A percentile compares a stretch with the other conserved stretches of the same genome.
Evolutionary conservation across 2,329 filamentous ascomycete species (phyloP).

Genomic region (Tolypocladium amazonense): DNA sequence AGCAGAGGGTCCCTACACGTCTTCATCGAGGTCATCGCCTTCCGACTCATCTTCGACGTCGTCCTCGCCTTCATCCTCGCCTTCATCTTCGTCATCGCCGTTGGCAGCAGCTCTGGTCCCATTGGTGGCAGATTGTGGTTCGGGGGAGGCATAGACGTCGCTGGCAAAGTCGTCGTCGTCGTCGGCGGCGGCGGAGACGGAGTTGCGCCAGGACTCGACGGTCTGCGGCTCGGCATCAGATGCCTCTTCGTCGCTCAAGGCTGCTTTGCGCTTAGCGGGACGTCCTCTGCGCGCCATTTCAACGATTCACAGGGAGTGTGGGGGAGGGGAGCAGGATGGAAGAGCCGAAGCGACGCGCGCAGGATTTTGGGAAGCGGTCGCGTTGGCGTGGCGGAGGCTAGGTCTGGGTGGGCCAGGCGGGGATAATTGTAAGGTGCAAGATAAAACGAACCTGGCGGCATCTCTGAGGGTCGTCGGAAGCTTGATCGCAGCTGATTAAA

Average conservation of each 20-base stretch:
- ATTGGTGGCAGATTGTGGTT: not conserved
- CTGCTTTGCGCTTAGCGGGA: constrained; percentile 14
- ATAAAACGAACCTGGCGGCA: constrained; percentile 16
- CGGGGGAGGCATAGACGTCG: constrained; percentile 3
- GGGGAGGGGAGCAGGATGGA: not conserved
- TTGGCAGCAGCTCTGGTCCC: constrained; percentile 7
- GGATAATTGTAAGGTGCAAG: not conserved
- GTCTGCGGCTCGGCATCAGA: constrained; percentile 19
- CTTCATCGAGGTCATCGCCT: constrained; percentile 29
- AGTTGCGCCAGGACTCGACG: constrained; percentile 13
- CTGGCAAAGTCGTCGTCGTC: constrained; percentile 6
- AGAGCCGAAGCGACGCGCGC: not conserved
- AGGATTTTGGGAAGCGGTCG: not conserved
- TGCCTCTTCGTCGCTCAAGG: constrained; percentile 25
- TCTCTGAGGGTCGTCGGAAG: constrained; percentile 3
- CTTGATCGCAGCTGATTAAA: not conserved
- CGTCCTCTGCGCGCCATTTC: constrained; percentile 5
- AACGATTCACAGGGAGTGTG: not conserved
- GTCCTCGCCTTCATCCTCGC: constrained; percentile 21
- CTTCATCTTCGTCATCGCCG: constrained; percentile 15
- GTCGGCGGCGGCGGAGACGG: constrained; percentile 9
- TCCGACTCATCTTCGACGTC: constrained; percentile 24
- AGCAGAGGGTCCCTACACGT: constrained; percentile 25
- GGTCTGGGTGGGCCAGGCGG: not conserved
- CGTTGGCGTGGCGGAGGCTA: not conserved